Evolutionary conservation across 106 monocot species (phyloP).

Genomic region (Dioscorea zingiberensis): DNA sequence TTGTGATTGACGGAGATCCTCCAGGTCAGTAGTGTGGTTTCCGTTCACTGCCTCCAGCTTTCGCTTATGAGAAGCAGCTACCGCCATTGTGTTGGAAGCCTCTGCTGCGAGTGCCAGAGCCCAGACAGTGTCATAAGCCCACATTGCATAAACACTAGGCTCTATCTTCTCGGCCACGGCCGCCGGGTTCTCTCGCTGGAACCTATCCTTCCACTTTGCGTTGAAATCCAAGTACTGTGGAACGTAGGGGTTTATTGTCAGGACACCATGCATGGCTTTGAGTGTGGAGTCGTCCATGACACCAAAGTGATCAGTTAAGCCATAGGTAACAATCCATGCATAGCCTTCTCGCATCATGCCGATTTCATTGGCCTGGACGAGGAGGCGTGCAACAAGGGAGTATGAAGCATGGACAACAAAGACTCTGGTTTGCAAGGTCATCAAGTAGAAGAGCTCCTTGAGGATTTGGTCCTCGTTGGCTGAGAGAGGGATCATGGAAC

Average conservation of each 20-base stretch:
- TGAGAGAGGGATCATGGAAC: constrained; percentile 21
- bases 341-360: constrained; percentile 58
- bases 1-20: too few species aligned
- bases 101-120: constrained; percentile 33
- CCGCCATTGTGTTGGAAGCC: neutral
- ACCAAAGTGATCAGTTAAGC: constrained; percentile 25
- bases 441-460: constrained; percentile 23
- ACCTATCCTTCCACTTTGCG: constrained; percentile 34
- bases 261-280: constrained; percentile 36
- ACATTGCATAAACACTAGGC: neutral
- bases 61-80: too few species aligned
- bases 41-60: too few species aligned
- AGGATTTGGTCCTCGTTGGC: constrained; percentile 19
- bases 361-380: constrained; percentile 14
- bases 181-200: neutral
- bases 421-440: constrained; percentile 42
- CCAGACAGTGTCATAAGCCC: constrained; percentile 18
- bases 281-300: constrained; percentile 4
- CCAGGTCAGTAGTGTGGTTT: too few species aligned
- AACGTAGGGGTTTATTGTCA: constrained; percentile 41
- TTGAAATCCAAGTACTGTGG: constrained; percentile 12
- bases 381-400: constrained; percentile 21
- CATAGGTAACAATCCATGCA: constrained; percentile 55
- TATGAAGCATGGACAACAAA: constrained; percentile 52
- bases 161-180: neutral